Base-by-base conservation (phyloP, 2,329 filamentous ascomycete species). In the Fusarium vanettenii region DNA sequence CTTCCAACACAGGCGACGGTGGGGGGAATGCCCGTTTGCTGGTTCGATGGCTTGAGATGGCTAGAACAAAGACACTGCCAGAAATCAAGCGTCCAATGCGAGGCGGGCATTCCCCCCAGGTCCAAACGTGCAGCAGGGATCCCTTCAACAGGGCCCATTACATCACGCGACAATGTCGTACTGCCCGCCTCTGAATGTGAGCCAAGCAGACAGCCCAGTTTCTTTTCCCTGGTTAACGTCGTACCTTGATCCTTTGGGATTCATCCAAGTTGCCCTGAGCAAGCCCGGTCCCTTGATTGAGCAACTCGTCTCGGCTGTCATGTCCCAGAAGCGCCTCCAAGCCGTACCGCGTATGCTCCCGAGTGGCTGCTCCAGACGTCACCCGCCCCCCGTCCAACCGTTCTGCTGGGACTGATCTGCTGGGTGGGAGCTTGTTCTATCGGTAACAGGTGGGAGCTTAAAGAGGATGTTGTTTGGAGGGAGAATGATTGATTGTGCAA, bases 101-200 rank as follows among this genome's bases (percentile, higher is more conserved):
- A 74, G 69, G 59, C 41, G 64, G 25, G 71, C 60, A 67, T 74
- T 71, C 74, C 52, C 66, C 75, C 75, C 75, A 66, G 75, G 71
- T 73, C 67, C 74, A 56, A 70, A 62, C 67, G 64, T 69, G 59
- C 59, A 59, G 61, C 73, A 76, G 66, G 73, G 74, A 66, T 66
- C 75, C 73, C 64, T 60, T 63, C 65, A 60, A 70, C 64, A 60
- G 50, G 22, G 48, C 37, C 39, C 61, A 67, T 74, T 66, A 45
- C 61, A 78, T 79, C 77, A 79, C 77, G 76, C 77, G 74, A 79
- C 72, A 77, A 76, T 66, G 61, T 75, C 69, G 73, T 70, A 74
- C 71, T 60, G 67, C 39, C 57, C 48, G 56, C 57, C 62, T 52
- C 50, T 60, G 57, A 33, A 71, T 50, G 68, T 67, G 70, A 77